A percentile compares a stretch with the other conserved stretches of the same genome.
Conservation (phyloP, 805 yeast genomes). For the Kuraishia hungarica region DNA sequence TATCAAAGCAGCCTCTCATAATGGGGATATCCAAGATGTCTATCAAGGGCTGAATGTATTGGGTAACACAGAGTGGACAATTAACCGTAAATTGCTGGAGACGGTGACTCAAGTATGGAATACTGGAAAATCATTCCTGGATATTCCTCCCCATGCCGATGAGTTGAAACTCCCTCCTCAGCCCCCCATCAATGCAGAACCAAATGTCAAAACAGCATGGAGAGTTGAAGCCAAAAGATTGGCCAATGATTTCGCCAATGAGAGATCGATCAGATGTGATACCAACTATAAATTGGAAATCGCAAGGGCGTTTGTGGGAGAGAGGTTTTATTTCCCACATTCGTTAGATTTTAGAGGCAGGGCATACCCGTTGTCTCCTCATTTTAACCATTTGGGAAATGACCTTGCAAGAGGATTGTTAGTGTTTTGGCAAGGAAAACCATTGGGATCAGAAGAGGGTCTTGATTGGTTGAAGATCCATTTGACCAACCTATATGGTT, state of each 20-base stretch:
- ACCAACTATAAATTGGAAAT: conserved; percentile 89
- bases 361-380: conserved; percentile 76
- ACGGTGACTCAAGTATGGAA: conserved; percentile 82
- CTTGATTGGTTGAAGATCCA: conserved; percentile 71
- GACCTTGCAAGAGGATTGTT: conserved; percentile 69
- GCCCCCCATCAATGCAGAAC: conserved; percentile 57
- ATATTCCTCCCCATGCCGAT: conserved; percentile 52
- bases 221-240: conserved; percentile 48
- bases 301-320: conserved; percentile 87
- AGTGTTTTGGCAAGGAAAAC: conserved; percentile 70
- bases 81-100: conserved; percentile 62
- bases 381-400: conserved; percentile 73
- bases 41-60: conserved; percentile 78
- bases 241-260: conserved; percentile 52
- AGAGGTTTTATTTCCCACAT: conserved; percentile 71
- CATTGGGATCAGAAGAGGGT: conserved; percentile 50
- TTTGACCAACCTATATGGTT: conserved; percentile 63
- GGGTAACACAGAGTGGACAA: conserved; percentile 89
- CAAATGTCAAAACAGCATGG: conserved; percentile 61
- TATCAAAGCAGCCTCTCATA: conserved; percentile 72
- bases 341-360: conserved; percentile 79
- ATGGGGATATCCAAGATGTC: conserved; percentile 55
- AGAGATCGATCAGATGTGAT: conserved; percentile 88
- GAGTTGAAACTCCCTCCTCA: conserved; percentile 40
- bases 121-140: conserved; percentile 63